These are phyloP conservation scores for Mucor racemosus DNA, from an alignment of 371 early-diverging fungal genomes.

Conservation along the genomic window DNA sequence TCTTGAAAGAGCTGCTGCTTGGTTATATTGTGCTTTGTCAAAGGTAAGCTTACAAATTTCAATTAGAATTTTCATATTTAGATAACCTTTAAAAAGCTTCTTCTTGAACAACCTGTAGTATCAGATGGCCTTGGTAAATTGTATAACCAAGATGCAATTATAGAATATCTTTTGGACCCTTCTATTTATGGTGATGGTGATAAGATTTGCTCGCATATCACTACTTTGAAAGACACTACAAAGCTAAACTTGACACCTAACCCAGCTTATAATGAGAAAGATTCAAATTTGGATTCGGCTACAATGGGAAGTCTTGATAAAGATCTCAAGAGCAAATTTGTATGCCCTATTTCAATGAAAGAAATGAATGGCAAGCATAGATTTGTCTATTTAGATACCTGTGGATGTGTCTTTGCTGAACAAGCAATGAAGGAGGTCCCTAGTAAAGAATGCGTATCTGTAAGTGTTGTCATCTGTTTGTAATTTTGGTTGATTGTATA, in stretches of 20 bases:
- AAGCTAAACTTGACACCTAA: constrained; percentile 77
- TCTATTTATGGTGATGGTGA: constrained; percentile 84
- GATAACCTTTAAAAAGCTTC: constrained; percentile 45
- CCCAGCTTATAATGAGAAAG: constrained; percentile 62
- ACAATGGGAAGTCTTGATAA: constrained; percentile 57
- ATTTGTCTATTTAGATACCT: constrained; percentile 79
- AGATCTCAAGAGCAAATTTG: constrained; percentile 65
- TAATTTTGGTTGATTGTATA: not conserved
- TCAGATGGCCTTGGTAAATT: constrained; percentile 84
- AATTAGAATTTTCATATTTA: not conserved
- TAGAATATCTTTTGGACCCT: constrained; percentile 83
- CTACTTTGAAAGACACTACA: constrained; percentile 72
- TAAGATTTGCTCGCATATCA: constrained; percentile 82
- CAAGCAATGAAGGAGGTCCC: constrained; percentile 82
- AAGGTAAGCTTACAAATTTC: constrained; percentile 54
- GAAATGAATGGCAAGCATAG: constrained; percentile 93
- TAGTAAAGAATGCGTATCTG: constrained; percentile 60
- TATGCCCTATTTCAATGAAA: constrained; percentile 91
- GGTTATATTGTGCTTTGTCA: constrained; percentile 88
- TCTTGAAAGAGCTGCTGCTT: constrained; percentile 68
- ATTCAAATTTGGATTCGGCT: constrained; percentile 36
- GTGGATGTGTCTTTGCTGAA: constrained; percentile 91
- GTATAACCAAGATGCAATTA: constrained; percentile 90
- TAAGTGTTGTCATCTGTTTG: constrained; percentile 23
- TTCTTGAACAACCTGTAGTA: constrained; percentile 81